Percentiles rank a stretch among this genome's conserved stretches.
Conservation (phyloP, 805 yeast species). For the Teunomyces panamensis region DNA sequence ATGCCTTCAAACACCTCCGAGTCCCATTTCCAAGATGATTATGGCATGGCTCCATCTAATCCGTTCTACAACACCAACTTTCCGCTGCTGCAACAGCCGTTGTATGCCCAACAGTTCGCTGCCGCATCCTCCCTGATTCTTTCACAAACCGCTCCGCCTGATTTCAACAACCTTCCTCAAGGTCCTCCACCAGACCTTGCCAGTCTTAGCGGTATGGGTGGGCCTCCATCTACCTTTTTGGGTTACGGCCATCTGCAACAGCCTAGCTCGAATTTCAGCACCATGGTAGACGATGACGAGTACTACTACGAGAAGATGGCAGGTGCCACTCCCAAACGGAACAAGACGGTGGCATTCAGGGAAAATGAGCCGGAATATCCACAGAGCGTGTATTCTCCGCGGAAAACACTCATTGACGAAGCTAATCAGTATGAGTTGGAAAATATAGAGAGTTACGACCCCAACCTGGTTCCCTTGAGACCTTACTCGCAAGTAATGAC, state of each 20-base stretch:
- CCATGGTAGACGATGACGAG: slow-evolving; percentile 20
- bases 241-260: slow-evolving; percentile 7
- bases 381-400: slow-evolving; percentile 25
- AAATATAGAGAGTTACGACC: slow-evolving; percentile 11
- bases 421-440: slow-evolving; percentile 20
- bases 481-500: slow-evolving; percentile 21
- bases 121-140: slow-evolving; percentile 7
- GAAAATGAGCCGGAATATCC: slow-evolving; percentile 33
- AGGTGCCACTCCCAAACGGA: slow-evolving; percentile 4
- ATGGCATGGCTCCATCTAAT: slow-evolving; percentile 3
- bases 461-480: slow-evolving; percentile 14
- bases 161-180: neutral
- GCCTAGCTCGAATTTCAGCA: slow-evolving; percentile 15
- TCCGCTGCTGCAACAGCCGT: slow-evolving; percentile 7
- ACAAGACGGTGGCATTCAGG: slow-evolving; percentile 29
- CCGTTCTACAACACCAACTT: slow-evolving; percentile 6
- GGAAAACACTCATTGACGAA: slow-evolving; percentile 15
- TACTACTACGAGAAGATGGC: slow-evolving; percentile 7
- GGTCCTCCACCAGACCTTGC: slow-evolving; percentile 1
- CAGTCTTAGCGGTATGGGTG: slow-evolving; percentile 1
- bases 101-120: slow-evolving; percentile 6
- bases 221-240: neutral
- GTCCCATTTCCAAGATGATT: slow-evolving; percentile 1
- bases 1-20: slow-evolving; percentile 5
- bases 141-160: neutral